These are phyloP conservation scores for rapeseed (Brassica napus) DNA, from an alignment of 345 rosid species.

Conservation along the genomic window Da-Ae NC_063444.1:9542501-9543000, in stretches of 20 bases:
- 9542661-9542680: no score
- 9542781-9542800: no score
- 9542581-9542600: neutral
- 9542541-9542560: neutral
- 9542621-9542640: no score
- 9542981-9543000: neutral
- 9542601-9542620: neutral
- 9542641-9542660: no score
- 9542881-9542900: constrained; percentile 29
- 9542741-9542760: no score
- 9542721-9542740: no score
- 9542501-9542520: neutral
- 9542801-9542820: neutral
- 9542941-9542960: neutral
- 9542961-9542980: neutral
- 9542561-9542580: neutral
- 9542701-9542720: no score
- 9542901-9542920: neutral
- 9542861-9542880: neutral
- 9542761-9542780: no score
- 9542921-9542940: neutral
- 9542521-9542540: neutral
- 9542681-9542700: no score
- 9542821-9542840: neutral
- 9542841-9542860: constrained; percentile 13